Evolutionary conservation across 257 asterid species (phyloP).

Genomic region (Gentiana macrophylla): DNA sequence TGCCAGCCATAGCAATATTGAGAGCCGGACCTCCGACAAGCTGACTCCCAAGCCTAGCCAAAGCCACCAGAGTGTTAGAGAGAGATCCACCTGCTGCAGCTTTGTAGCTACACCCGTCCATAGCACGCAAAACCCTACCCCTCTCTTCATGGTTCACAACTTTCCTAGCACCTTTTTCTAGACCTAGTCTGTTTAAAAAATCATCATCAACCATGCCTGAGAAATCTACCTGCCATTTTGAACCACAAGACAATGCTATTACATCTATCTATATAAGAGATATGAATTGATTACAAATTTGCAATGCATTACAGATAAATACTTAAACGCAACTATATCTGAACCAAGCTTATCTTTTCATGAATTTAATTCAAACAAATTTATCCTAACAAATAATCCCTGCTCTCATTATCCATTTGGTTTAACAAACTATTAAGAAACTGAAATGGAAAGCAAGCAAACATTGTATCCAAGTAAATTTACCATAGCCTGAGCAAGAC

Average conservation of each 20-base stretch:
- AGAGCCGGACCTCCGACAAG: conserved; percentile 56
- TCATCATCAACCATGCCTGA: conserved; percentile 85
- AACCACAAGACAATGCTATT: conserved; percentile 1
- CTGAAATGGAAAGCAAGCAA: too few relatives aligned
- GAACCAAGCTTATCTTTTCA: too few relatives aligned
- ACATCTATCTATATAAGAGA: background rate
- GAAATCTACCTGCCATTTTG: conserved; percentile 67
- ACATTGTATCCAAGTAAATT: background rate
- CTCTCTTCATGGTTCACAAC: conserved; percentile 91
- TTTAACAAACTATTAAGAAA: too few relatives aligned
- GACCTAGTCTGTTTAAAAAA: conserved; percentile 58
- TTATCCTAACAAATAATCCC: too few relatives aligned
- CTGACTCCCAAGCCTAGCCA: conserved; percentile 92
- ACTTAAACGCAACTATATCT: too few relatives aligned
- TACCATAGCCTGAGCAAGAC: conserved; percentile 99
- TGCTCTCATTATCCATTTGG: too few relatives aligned
- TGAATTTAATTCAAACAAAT: too few relatives aligned
- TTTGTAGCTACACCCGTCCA: conserved; percentile 97
- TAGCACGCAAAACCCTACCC: conserved; percentile 77
- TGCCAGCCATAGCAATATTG: conserved; percentile 89
- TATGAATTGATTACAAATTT: too few relatives aligned
- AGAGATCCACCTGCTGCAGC: conserved; percentile 99
- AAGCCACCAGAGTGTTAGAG: conserved; percentile 85
- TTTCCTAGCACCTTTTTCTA: conserved; percentile 86
- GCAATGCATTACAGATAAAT: too few relatives aligned